Evolutionary conservation across 306 rosid genomes (phyloP), one percentile per base, ranked within the genome.

Genomic region (Acacia confusa): DNA sequence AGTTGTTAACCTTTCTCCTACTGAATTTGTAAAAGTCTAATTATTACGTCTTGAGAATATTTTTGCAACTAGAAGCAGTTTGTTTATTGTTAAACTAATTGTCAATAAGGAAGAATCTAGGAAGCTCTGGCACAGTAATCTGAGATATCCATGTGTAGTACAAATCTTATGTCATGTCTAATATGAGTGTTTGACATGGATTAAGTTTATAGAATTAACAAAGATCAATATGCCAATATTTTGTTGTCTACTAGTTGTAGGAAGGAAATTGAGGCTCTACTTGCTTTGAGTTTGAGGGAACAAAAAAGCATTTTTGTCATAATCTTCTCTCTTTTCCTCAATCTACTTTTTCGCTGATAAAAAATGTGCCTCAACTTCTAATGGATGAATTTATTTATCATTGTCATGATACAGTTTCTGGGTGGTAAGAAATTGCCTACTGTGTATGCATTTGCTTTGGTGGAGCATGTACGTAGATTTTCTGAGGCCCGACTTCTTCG

Each of bases 401-500:
- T 73, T 36, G 66, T 80, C 70, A 25, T 75, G 77, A 64, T 77
- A 80, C 91, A 95, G 97, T 77, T 77, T 86, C 76, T 83, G 74
- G 85, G 41, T 47, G 88, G 85, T 43, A 82, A 84, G 84, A 87
- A 72, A 71, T 77, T 92, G 25, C 93, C 92, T 20, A 85, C 89
- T 16, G 86, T 86, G 4, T 90, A 95, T 74, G 97, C 97, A 13
- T 95, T 95, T 90, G 95, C 97, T 48, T 90, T 90, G 86, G 98
- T 95, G 81, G 98, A 95, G 81, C 84, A 84, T 44, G 73, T 77
- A 67, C 92, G 86, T 14, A 87, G 74, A 81, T 82, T 20, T 80
- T 79, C 82, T 36, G 83, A 85, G 20, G 45, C 86, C 72, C 74
- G 79, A 74, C 88, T 90, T 80, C 67, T 92, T 70, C 88, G 88